A percentile compares a stretch with the other conserved stretches of the same genome.
Conservation (phyloP, 257 asterid genomes). For the Cruciata laevipes region DNA sequence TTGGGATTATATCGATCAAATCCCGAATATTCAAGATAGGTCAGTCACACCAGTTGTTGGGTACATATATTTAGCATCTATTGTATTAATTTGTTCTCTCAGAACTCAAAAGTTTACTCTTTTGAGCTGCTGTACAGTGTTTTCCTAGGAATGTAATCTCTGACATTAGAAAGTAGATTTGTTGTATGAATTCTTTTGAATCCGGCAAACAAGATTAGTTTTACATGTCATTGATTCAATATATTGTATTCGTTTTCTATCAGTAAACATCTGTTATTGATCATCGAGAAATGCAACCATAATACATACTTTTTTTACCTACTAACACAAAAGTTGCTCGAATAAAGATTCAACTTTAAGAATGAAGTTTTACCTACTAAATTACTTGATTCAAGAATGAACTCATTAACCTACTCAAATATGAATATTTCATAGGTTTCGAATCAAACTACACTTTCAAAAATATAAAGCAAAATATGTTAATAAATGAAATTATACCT, state of each 20-base stretch:
- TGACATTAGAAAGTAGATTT: not conserved
- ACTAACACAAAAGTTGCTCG: too few species aligned
- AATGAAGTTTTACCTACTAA: too few species aligned
- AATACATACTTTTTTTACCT: too few species aligned
- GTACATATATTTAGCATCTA: slow-evolving; percentile 10
- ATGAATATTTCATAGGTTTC: too few species aligned
- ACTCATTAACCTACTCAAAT: too few species aligned
- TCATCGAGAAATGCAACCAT: not conserved
- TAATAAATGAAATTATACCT: too few species aligned
- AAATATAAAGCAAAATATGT: too few species aligned
- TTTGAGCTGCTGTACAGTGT: slow-evolving; percentile 41
- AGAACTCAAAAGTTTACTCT: slow-evolving; percentile 25
- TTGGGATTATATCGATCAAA: slow-evolving; percentile 1
- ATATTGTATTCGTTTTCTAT: not conserved
- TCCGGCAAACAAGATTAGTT: not conserved
- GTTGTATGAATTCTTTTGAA: not conserved
- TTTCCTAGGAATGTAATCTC: not conserved
- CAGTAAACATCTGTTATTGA: too few species aligned
- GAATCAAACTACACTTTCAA: too few species aligned
- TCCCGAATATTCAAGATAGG: not conserved
- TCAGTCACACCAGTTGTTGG: not conserved
- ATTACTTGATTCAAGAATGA: too few species aligned
- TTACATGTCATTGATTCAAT: not conserved
- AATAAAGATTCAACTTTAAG: too few species aligned
- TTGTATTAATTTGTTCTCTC: not conserved